Base-by-base conservation (phyloP, 371 early-diverging fungal genomes). In the Mortierella sp. region DNA sequence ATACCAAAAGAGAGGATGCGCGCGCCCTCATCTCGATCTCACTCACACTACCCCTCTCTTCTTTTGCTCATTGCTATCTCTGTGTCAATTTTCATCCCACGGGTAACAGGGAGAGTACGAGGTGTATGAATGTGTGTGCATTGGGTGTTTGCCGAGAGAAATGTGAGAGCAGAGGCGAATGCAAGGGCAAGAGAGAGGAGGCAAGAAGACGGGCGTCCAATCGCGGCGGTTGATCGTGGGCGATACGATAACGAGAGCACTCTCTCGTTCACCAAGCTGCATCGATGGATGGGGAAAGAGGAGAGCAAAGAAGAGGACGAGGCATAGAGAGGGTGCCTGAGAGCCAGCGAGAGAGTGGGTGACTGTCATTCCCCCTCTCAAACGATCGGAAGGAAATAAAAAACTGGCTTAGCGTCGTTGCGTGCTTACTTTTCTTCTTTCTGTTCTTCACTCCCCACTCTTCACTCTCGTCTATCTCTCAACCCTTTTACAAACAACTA, bases 191-290 rank as follows among this genome's bases (percentile, higher is more conserved):
- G 54, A 54, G 54, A 37, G 24, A 40, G 14, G 69, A 69, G 44
- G 5, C 0, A 44, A 28, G 69, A 24, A 43, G 40, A 69, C 19
- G 21, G 72, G 72, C 48, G 37, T 71, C 48, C 71, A 46, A 71
- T 71, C 34, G 44, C 5, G 50, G 40, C 26, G 71, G 71, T 28
- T 31, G 46, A 71, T 46, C 71, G 26, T 71, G 46, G 71, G 16
- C 59, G 59, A n/a, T 54, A 70, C n/a, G 46, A 75, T 72, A 73
- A 31, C 74, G 46, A 37, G 51, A 74, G 51, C 73, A 40, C 43
- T 40, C n/a, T 13, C 26, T 16, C 16, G 50, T 50, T 50, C 50
- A 14, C 43, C 43, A 40, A 40, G 43, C 6, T 40, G 31, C 40
- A 28, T 34, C 34, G 75, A 51, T 72, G 61, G 61, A 61, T 61